Evolutionary conservation across 805 yeast genomes (phyloP).

Genomic region (Kazachstania bromeliacearum): DNA sequence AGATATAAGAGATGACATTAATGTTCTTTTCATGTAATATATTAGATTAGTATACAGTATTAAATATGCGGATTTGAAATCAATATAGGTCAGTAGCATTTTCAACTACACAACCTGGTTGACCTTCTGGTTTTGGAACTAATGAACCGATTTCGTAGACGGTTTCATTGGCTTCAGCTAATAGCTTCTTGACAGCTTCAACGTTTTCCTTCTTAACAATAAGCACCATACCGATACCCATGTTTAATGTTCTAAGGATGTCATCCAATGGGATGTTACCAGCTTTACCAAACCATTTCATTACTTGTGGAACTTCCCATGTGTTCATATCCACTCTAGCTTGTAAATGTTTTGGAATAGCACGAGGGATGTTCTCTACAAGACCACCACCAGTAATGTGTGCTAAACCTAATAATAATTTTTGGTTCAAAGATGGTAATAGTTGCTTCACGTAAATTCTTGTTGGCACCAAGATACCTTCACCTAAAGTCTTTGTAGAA

Average conservation of each 20-base stretch:
- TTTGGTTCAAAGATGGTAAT: conserved; percentile 60
- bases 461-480: conserved; percentile 81
- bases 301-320: conserved; percentile 83
- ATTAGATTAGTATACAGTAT: not conserved
- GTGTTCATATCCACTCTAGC: conserved; percentile 70
- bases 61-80: not conserved
- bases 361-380: conserved; percentile 92
- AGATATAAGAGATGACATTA: no score
- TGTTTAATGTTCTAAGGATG: conserved; percentile 80
- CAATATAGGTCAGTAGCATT: conserved; percentile 27
- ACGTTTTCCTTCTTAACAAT: conserved; percentile 68
- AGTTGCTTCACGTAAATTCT: conserved; percentile 89
- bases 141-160: conserved; percentile 64
- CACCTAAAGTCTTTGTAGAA: conserved; percentile 60
- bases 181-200: conserved; percentile 40
- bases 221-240: conserved; percentile 95
- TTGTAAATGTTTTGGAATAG: conserved; percentile 68
- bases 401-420: conserved; percentile 75
- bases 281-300: conserved; percentile 86
- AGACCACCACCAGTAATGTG: conserved; percentile 98
- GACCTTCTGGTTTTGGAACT: conserved; percentile 36
- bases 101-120: conserved; percentile 55
- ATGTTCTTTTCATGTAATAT: no score
- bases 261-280: conserved; percentile 86
- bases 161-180: conserved; percentile 61